Conservation (phyloP, 495 filamentous ascomycete genomes). For the Opeltia flavorubescens region DNA sequence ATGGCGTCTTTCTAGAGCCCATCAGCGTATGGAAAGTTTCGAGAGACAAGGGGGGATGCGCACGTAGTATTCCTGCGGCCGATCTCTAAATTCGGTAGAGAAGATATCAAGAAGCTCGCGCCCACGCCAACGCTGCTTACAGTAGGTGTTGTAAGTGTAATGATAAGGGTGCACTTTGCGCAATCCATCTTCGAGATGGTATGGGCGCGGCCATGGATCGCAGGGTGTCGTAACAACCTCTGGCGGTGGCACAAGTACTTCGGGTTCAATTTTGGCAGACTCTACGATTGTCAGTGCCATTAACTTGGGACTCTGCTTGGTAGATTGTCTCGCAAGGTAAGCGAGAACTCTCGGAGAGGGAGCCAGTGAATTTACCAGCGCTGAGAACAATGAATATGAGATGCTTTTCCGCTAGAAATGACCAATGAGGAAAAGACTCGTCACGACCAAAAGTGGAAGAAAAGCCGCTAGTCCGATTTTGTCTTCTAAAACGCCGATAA, state of each 20-base stretch:
- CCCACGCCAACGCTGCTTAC: constrained; percentile 79
- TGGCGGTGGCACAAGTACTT: constrained; percentile 25
- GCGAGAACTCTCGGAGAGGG: constrained; percentile 44
- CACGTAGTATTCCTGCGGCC: constrained; percentile 77
- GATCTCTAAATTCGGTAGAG: constrained; percentile 71
- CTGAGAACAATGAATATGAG: too few species aligned
- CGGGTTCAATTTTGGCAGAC: constrained; percentile 12
- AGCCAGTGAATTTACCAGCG: constrained; percentile 44
- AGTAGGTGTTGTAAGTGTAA: constrained; percentile 88
- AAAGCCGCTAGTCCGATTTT: too few species aligned
- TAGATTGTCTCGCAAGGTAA: constrained; percentile 42
- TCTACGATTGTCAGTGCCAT: constrained; percentile 45
- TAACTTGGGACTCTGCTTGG: constrained; percentile 22
- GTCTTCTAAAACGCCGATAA: too few species aligned
- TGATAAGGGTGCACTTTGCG: constrained; percentile 78
- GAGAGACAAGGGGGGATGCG: constrained; percentile 9
- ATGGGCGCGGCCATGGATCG: constrained; percentile 47
- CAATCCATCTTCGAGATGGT: constrained; percentile 66
- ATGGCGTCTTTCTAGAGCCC: constrained; percentile 58
- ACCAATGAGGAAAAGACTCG: too few species aligned
- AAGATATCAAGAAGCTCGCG: constrained; percentile 67
- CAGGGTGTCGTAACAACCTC: constrained; percentile 44
- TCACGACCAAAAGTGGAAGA: too few species aligned
- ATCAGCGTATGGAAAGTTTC: constrained; percentile 2
- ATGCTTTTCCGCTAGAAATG: too few species aligned